These are phyloP conservation scores for Cucumis cinereus DNA, from an alignment of 306 rosid genomes.

Conservation along the genomic window DNA sequence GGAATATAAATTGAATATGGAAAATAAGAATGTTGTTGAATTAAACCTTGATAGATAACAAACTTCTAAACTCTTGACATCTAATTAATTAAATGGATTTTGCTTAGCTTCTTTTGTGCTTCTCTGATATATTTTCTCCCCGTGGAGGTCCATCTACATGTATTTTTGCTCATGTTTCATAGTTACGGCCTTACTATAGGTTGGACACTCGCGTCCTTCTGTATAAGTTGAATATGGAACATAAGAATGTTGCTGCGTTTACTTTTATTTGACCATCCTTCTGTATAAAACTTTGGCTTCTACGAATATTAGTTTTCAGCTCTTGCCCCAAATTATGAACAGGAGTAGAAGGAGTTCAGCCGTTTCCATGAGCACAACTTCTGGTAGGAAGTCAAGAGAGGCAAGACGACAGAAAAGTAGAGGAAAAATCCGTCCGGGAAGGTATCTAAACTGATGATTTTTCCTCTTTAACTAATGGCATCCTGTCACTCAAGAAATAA, in stretches of 20 bases:
- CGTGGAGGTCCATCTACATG: neutral
- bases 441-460: slow-evolving; percentile 29
- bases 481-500: neutral
- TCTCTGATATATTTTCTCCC: neutral
- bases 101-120: neutral
- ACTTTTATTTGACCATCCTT: neutral
- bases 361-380: slow-evolving; percentile 45
- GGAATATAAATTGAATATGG: neutral
- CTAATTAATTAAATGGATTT: neutral
- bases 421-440: slow-evolving; percentile 95
- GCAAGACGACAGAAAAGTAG: slow-evolving; percentile 72
- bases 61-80: neutral
- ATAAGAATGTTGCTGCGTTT: neutral
- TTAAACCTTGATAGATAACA: neutral
- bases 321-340: slow-evolving; percentile 16
- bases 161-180: neutral
- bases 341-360: slow-evolving; percentile 64
- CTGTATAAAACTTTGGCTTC: neutral
- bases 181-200: neutral
- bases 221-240: too few species aligned
- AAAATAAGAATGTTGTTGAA: neutral
- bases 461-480: neutral
- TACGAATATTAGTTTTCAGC: slow-evolving; percentile 5
- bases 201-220: too few species aligned
- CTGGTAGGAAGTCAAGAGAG: slow-evolving; percentile 78